Evolutionary conservation across 2,329 filamentous ascomycete species (phyloP).

Genomic region (Capronia epimyces): DNA sequence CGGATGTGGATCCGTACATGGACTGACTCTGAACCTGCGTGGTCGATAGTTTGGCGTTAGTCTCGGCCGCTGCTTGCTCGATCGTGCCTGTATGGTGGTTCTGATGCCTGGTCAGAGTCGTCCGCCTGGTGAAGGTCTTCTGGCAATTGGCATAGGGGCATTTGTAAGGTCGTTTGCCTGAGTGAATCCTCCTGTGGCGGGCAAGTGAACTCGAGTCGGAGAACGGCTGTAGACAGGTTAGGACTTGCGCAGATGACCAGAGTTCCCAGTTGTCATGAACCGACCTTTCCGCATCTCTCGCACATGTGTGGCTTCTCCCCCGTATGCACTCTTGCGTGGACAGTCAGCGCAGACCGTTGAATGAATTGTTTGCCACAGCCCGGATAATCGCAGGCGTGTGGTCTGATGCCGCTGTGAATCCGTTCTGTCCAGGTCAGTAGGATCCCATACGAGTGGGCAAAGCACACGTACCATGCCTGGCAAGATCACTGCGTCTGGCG

Average conservation of each 20-base stretch:
- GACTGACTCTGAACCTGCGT: constrained; percentile 37
- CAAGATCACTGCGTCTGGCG: constrained; percentile 85
- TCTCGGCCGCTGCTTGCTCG: constrained; percentile 85
- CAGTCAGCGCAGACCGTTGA: constrained; percentile 88
- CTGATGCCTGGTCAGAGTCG: constrained; percentile 89
- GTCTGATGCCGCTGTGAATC: constrained; percentile 85
- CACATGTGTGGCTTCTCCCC: constrained; percentile 99
- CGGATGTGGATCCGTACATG: constrained; percentile 41
- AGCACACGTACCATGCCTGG: constrained; percentile 72
- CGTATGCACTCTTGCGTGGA: constrained; percentile 91
- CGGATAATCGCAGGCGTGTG: constrained; percentile 85
- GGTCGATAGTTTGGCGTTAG: constrained; percentile 72
- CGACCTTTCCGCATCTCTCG: constrained; percentile 90
- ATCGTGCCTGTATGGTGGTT: constrained; percentile 94
- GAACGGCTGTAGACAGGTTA: constrained; percentile 62
- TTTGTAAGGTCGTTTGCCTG: constrained; percentile 92
- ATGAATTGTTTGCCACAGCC: constrained; percentile 95
- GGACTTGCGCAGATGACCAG: background rate
- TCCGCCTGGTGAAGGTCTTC: constrained; percentile 95
- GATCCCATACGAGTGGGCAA: constrained; percentile 4
- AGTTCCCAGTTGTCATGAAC: constrained; percentile 32
- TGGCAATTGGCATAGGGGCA: constrained; percentile 96
- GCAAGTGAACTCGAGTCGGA: constrained; percentile 94
- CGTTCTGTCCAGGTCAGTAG: constrained; percentile 58
- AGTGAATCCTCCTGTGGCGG: constrained; percentile 88